Conservation (phyloP, 176 grass and related monocot species). For the Areca catechu region DNA sequence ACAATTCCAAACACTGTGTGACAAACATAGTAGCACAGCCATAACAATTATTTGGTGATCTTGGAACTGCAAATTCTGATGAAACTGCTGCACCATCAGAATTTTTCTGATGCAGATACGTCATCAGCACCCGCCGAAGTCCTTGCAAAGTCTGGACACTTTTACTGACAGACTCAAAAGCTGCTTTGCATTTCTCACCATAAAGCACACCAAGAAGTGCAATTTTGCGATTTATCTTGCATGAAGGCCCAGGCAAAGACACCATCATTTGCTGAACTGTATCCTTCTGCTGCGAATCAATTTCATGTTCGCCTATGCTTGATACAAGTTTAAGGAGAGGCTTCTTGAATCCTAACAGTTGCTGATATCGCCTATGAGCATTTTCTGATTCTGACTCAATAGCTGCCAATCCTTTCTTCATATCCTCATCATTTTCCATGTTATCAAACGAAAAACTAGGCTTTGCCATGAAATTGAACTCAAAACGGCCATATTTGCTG, state of each 20-base stretch:
- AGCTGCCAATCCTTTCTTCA: conserved; percentile 93
- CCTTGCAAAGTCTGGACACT: conserved; percentile 97
- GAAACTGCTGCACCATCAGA: conserved; percentile 39
- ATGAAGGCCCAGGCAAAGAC: conserved; percentile 91
- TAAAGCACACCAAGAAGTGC: conserved; percentile 91
- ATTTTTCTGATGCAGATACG: conserved; percentile 85
- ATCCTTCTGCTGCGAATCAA: conserved; percentile 95
- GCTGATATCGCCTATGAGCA: conserved; percentile 94
- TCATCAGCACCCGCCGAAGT: conserved; percentile 67
- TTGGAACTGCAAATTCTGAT: conserved; percentile 52
- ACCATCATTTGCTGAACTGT: conserved; percentile 99
- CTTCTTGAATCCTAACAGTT: conserved; percentile 96
- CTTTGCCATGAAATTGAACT: conserved; percentile 99
- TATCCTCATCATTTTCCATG: conserved; percentile 98
- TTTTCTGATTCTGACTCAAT: conserved; percentile 97
- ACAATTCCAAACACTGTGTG: conserved; percentile 80
- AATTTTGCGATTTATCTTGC: conserved; percentile 96
- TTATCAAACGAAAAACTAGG: conserved; percentile 96
- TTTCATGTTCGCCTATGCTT: conserved; percentile 92
- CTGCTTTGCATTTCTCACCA: conserved; percentile 98
- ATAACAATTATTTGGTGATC: conserved; percentile 80
- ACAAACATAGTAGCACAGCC: conserved; percentile 90
- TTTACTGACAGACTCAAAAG: conserved; percentile 98
- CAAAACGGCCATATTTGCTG: conserved; percentile 99
- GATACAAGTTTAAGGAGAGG: conserved; percentile 93